Base-by-base conservation (phyloP, 2,329 filamentous ascomycete genomes). In the Xylariaceae sp. region DNA sequence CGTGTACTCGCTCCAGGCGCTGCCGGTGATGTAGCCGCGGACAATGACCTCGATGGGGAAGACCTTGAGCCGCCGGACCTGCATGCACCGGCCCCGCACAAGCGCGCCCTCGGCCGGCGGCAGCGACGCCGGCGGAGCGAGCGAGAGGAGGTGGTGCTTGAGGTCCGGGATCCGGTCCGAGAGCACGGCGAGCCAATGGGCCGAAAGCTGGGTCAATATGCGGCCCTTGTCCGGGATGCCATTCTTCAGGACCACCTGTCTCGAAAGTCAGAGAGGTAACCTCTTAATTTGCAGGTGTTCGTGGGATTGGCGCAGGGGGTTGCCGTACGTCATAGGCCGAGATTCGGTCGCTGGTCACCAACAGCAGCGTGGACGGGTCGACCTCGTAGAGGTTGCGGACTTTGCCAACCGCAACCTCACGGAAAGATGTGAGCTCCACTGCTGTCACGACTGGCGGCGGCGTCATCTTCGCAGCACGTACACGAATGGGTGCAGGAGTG, bases 311-410 rank as follows among this genome's bases (percentile, higher is more conserved):
- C 8, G 8, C 14, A 28, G 3, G 18, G n/a, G n/a, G n/a, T n/a
- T n/a, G n/a, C n/a, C n/a, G n/a, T n/a, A 93, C 86, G 70, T 95
- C 90, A 68, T 89, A 95, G 35, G 90, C 90, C 15, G 86, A 94
- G 57, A 95, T 92, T 46, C 90, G 82, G 64, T 94, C 89, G 12
- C 84, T 83, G 13, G 85, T 83, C 34, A 89, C 77, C 56, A 94
- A 90, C 36, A 94, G 77, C 5, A 94, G 73, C 2, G 76, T 82
- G 36, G 73, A 62, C 21, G 75, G 65, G 55, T 85, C 77, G 35
- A 93, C 64, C 39, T 74, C 68, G 59, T 86, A 93, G 22, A 93
- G 71, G 52, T 93, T 83, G 51, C 86, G 77, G 16, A 92, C 86
- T 64, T 92, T 93, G 47, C 69, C 56, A 29, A 43, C 45, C 2